Evolutionary conservation across 495 filamentous ascomycete genomes (phyloP), one percentile per base, ranked within the genome.

Genomic region (Penicillium coffeae): DNA sequence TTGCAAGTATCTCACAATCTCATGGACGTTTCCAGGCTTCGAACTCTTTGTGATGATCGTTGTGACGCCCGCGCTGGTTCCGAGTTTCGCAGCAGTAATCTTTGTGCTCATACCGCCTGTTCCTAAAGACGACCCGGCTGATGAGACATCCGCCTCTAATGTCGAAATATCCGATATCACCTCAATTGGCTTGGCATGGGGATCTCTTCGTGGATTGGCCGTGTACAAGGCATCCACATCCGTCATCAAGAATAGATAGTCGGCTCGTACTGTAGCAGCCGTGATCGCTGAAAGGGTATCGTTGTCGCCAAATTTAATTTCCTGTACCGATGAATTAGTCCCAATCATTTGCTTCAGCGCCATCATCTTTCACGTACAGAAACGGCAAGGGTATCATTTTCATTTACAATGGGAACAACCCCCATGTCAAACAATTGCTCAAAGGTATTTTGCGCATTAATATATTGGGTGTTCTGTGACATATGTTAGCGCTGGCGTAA

Each of bases 291-390:
- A 94, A 21, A 98, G 73, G 12, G 93, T 98, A 69, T 98, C 93
- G 57, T 98, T 98, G 72, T 98, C 93, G 51, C 93, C 93, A 59
- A 98, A 98, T 79, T 97, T 97, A 65, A 98, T 97, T 81, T 98
- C 93, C 77, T 84, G 44, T 8, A 16, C 1, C 12, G 13, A 1
- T 21, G 2, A 19, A 48, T 39, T 34, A 32, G 7, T 37, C 3
- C n/a, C n/a, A n/a, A n/a, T n/a, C n/a, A n/a, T n/a, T n/a, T n/a
- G n/a, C n/a, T n/a, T n/a, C n/a, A n/a, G n/a, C n/a, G n/a, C n/a
- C n/a, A n/a, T n/a, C n/a, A n/a, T n/a, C n/a, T n/a, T n/a, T n/a
- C n/a, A n/a, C 72, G 16, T 73, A 84, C 80, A 38, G 92, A 85
- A 60, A 98, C 93, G 35, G 91, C 88, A 37, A 98, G 70, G 5